phyloP scores from a whole-genome alignment of 352 stramenopile species.

The Globisporangium paddicum region DNA sequence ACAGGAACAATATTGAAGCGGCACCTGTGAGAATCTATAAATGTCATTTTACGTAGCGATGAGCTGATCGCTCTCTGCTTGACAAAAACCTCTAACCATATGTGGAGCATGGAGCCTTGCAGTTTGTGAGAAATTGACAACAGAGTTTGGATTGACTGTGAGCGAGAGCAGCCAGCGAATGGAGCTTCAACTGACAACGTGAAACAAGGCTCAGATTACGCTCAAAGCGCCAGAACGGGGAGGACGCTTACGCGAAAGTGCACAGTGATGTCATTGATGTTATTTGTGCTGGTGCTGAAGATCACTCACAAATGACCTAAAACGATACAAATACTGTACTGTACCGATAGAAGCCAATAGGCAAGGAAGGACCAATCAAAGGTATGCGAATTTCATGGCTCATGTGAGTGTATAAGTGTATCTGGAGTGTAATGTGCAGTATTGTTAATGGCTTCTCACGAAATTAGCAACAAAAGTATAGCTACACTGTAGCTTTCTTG shows the following conservation, averaged over 20 bases:
- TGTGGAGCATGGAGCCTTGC: neutral
- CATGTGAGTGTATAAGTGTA: no score
- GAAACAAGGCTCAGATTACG: neutral
- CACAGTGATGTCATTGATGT: neutral
- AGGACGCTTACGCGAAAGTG: neutral
- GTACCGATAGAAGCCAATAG: no score
- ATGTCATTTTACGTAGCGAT: neutral
- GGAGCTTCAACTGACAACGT: neutral
- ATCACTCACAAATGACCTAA: no score
- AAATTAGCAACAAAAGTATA: no score
- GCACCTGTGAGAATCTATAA: neutral
- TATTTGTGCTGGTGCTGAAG: no score
- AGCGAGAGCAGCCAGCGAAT: neutral
- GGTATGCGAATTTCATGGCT: no score
- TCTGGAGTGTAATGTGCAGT: no score
- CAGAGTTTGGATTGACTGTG: no score
- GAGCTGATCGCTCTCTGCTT: conserved; percentile 6
- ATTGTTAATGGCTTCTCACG: no score
- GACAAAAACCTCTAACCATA: neutral
- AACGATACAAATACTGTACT: no score
- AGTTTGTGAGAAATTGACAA: neutral
- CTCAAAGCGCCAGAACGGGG: neutral
- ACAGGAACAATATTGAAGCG: neutral
- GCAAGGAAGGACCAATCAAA: no score
- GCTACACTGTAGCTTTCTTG: no score